Base-by-base conservation (phyloP, 768 basidiomycete genomes). In the Xerocomellus intermedius region DNA sequence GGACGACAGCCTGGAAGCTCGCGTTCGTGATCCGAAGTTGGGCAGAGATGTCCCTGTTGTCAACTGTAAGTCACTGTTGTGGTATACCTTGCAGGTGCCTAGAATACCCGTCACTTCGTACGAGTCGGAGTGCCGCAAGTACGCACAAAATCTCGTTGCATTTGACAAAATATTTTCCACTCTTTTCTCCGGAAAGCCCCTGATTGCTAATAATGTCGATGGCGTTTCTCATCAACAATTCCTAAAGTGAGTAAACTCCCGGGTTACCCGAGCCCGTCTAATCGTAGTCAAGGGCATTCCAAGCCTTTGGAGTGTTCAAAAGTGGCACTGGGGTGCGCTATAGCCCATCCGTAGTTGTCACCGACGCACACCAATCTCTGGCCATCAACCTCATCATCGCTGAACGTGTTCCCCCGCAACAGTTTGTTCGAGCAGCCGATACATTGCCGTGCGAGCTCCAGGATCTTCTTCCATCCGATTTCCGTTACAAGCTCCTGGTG, bases 101-200 rank as follows among this genome's bases (percentile, higher is more conserved):
- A 50, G 56, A 53, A 22, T 30, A 17, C 8, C 14, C 16, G 13
- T n/a, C 39, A 8, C 21, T 1, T 36, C 81, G 79, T 82, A 81
- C 61, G 81, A 82, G 52, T 73, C 71, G 21, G 82, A 84, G 64
- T 76, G 83, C 9, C 74, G 77, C 41, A 75, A 77, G 60, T 82
- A 73, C 57, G 82, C 82, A 0, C 76, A 79, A 59, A 81, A 82
- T 44, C 72, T 84, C 36, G 81, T 83, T 56, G 64, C 72, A 48
- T 82, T 81, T 50, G 82, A 83, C 65, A 79, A 79, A 51, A 71
- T 73, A 53, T 82, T 78, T 58, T 76, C 79, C 0, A 73, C 76
- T 2, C 69, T 82, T 19, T 82, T 82, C 68, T 82, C 80, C 2
- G 79, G 79, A 43, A 82, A 82, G 68, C 79, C 83, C 6, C 60